These are phyloP conservation scores for Brassica cretica DNA, from an alignment of 345 rosid species.

Conservation along the genomic window DNA sequence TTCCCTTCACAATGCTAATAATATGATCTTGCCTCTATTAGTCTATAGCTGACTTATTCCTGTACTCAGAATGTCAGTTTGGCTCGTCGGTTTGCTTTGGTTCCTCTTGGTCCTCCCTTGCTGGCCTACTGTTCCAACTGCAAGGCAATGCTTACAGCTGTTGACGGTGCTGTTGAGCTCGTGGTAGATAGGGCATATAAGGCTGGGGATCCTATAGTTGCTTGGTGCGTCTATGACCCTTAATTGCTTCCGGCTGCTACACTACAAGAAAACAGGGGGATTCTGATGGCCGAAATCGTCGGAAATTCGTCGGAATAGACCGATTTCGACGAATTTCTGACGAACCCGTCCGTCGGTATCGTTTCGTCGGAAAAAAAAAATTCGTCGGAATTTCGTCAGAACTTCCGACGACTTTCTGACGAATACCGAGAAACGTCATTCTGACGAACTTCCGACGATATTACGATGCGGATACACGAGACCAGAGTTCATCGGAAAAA, in stretches of 20 bases:
- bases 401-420: no score
- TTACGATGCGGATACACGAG: no score
- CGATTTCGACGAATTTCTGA: no score
- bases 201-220: constrained; percentile 89
- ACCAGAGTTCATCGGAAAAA: no score
- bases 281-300: no score
- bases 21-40: background rate
- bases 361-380: no score
- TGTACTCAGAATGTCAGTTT: constrained; percentile 84
- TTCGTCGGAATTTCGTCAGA: no score
- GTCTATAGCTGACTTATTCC: constrained; percentile 16
- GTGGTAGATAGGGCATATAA: constrained; percentile 85
- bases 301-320: no score
- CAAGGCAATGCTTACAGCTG: constrained; percentile 88
- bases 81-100: constrained; percentile 97
- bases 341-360: no score
- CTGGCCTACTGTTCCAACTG: constrained; percentile 89
- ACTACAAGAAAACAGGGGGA: no score
- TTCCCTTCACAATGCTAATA: background rate
- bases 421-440: no score
- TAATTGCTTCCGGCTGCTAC: background rate
- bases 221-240: constrained; percentile 57
- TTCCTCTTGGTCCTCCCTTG: constrained; percentile 98
- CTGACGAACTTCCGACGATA: no score
- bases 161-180: constrained; percentile 78